A percentile compares a stretch with the other conserved stretches of the same genome.
Evolutionary conservation across 257 asterid species (phyloP).

Genomic region (Scutellaria galericulata): DNA sequence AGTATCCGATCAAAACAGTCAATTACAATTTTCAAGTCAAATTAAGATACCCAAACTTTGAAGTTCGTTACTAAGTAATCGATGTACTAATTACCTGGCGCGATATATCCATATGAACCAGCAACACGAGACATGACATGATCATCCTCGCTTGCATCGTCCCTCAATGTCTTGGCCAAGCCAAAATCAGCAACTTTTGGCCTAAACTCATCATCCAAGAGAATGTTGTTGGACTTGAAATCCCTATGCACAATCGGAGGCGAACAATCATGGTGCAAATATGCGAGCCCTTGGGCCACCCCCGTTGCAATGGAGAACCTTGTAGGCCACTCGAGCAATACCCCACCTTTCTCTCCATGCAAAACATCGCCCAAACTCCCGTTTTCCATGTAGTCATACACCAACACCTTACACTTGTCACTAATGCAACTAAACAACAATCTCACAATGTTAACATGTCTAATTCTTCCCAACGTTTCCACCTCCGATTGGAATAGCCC

Average conservation of each 20-base stretch:
- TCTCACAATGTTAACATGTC: conserved; percentile 34
- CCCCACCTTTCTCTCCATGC: conserved; percentile 32
- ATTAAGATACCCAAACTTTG: too few relatives aligned
- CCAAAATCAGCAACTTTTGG: conserved; percentile 41
- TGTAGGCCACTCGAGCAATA: conserved; percentile 35
- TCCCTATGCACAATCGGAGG: conserved; percentile 42
- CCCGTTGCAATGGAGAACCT: conserved; percentile 36
- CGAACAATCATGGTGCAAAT: conserved; percentile 40
- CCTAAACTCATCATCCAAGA: conserved; percentile 37
- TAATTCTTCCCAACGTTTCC: conserved; percentile 32
- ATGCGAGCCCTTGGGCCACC: conserved; percentile 36
- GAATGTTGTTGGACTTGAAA: conserved; percentile 34
- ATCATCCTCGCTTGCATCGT: conserved; percentile 27
- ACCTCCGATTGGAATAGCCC: conserved; percentile 35
- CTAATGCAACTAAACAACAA: conserved; percentile 29
- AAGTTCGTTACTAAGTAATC: too few relatives aligned
- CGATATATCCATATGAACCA: conserved; percentile 38
- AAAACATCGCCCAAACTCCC: conserved; percentile 38
- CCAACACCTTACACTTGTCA: conserved; percentile 32
- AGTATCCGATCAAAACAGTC: neutral
- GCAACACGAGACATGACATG: conserved; percentile 35
- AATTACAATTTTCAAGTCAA: too few relatives aligned
- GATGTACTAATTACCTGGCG: conserved; percentile 31
- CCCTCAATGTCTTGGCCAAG: conserved; percentile 34
- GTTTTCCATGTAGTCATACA: conserved; percentile 34